Evolutionary conservation across 2,329 filamentous ascomycete genomes (phyloP).

Genomic region (Leptodontidium sp.): DNA sequence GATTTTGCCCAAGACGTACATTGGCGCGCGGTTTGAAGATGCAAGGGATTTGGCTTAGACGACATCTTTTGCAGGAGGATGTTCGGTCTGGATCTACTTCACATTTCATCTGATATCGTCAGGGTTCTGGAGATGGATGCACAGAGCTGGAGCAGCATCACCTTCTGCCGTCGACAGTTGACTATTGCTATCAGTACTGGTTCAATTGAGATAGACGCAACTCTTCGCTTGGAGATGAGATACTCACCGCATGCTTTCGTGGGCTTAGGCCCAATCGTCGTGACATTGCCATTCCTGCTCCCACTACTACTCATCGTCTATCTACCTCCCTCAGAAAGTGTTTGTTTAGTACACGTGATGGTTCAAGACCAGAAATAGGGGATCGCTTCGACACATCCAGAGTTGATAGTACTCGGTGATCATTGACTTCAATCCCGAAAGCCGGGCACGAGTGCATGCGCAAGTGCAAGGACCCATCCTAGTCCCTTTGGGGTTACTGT

Average conservation of each 20-base stretch:
- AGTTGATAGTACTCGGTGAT: slow-evolving; percentile 22
- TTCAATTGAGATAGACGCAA: neutral
- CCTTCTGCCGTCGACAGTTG: slow-evolving; percentile 33
- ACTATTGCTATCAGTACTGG: slow-evolving; percentile 14
- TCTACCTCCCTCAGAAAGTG: neutral
- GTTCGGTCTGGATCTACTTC: slow-evolving; percentile 45
- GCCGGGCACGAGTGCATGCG: slow-evolving; percentile 8
- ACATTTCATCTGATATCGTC: slow-evolving; percentile 48
- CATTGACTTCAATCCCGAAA: neutral
- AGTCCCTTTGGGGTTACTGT: slow-evolving; percentile 18
- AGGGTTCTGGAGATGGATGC: slow-evolving; percentile 15
- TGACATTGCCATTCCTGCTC: slow-evolving; percentile 23
- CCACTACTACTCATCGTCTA: slow-evolving; percentile 25
- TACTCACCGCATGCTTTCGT: slow-evolving; percentile 31
- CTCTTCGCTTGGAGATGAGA: neutral
- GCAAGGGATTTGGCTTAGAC: slow-evolving; percentile 49
- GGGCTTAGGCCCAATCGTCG: slow-evolving; percentile 27
- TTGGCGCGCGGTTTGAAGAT: slow-evolving; percentile 53
- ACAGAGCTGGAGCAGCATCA: slow-evolving; percentile 9
- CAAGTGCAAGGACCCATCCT: slow-evolving; percentile 5
- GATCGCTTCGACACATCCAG: slow-evolving; percentile 13
- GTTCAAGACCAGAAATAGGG: slow-evolving; percentile 19
- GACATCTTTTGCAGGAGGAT: slow-evolving; percentile 48
- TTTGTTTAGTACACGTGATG: slow-evolving; percentile 26
- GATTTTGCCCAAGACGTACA: slow-evolving; percentile 41